Base-by-base conservation (phyloP, 129 eudicot species). In the Flaveria robusta region DNA sequence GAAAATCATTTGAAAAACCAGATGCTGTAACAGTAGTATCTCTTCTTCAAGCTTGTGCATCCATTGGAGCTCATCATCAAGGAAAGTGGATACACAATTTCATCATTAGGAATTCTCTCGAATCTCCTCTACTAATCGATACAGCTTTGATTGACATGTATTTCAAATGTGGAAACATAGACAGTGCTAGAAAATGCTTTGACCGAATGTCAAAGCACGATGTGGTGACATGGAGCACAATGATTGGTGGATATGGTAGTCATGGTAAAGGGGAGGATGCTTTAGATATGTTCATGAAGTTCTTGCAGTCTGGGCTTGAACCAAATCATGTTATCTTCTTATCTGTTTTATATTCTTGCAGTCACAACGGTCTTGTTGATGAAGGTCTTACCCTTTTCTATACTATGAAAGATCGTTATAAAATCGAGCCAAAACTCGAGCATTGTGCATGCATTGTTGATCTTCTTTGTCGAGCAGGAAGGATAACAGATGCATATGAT, bases 121-220 rank as follows among this genome's bases (percentile, higher is more conserved):
- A 20, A 71, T 76, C 79, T 82, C 83, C 88, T 78, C 74, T 87
- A 13, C 65, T 81, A 82, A 83, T 86, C 1, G 92, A 87, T 41
- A 89, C 99, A 39, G 90, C 94, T 75, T 83, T 95, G 39, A 90
- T 95, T 29, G 99, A 91, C 64, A 95, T 95, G 99, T 95, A 95
- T 74, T 87, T 85, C 22, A 95, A 95, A 85, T 89, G 99, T 60
- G 99, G 99, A 20, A 84, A 91, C 81, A 66, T 91, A 18, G 74
- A 78, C 19, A 84, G 45, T 23, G 97, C 97, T 31, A 88, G 86
- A 69, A 87, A 74, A 51, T 89, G 94, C 79, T 95, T 91, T 70
- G 87, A 91, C 62, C 73, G 87, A 74, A 89, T 95, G 91, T 74
- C 86, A 59, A 50, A 85, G 43, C 94, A 76, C 54, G 98, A 93